Percentiles rank a stretch among this genome's conserved stretches.
Conservation (phyloP, 257 asterid species). For the Primulina eburnea region DNA sequence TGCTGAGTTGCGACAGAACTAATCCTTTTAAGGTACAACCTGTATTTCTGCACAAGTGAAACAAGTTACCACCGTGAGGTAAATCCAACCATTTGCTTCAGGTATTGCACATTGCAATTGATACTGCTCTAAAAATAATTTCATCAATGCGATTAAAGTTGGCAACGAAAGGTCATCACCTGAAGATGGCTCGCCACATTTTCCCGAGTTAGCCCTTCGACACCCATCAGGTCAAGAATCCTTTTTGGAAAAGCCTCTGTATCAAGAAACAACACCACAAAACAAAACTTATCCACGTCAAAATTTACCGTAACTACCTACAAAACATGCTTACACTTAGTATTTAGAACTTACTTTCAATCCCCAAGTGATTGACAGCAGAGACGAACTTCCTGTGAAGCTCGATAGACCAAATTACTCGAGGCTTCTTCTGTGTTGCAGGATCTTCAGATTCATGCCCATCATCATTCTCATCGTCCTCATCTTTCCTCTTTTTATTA, state of each 20-base stretch:
- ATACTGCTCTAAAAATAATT: neutral
- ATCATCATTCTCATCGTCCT: constrained; percentile 39
- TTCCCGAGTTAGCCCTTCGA: constrained; percentile 60
- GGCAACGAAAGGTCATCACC: constrained; percentile 29
- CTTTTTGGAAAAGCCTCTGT: constrained; percentile 74
- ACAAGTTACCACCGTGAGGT: neutral
- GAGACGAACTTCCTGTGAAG: constrained; percentile 64
- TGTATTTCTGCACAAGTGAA: constrained; percentile 49
- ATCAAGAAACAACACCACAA: neutral
- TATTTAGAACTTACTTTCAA: constrained; percentile 49
- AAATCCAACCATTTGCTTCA: neutral
- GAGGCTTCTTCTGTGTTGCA: constrained; percentile 53
- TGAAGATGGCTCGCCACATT: constrained; percentile 78
- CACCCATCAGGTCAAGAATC: constrained; percentile 74
- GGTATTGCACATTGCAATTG: neutral
- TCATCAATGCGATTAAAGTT: neutral
- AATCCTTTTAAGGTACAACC: constrained; percentile 62
- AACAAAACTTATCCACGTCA: neutral
- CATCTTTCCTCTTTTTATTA: constrained; percentile 53
- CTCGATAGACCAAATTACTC: constrained; percentile 64
- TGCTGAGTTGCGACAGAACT: constrained; percentile 75
- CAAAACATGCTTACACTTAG: constrained; percentile 1
- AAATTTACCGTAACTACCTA: neutral
- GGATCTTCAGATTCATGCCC: constrained; percentile 54
- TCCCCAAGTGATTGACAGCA: constrained; percentile 57